phyloP scores from a whole-genome alignment of 192 early-diverging fungal genomes.

The Entomortierella chlamydospora region DNA sequence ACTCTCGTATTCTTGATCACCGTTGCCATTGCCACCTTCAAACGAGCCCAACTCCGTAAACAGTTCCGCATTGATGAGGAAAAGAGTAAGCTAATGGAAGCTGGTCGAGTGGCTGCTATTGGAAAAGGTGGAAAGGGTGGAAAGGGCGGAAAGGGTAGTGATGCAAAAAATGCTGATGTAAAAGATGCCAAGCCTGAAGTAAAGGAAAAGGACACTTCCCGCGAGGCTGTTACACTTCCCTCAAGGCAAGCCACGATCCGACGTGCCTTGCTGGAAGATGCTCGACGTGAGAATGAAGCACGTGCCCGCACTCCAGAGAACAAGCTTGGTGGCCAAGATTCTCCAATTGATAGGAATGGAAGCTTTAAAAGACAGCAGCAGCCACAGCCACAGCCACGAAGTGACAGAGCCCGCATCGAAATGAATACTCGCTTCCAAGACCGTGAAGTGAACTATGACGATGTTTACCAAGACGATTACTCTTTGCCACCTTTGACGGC shows the following conservation, averaged over 20 bases:
- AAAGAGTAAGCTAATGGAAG: background rate
- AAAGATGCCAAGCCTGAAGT: background rate
- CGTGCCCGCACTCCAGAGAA: no score
- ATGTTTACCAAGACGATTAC: background rate
- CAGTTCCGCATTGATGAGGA: background rate
- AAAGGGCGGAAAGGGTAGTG: constrained; percentile 5
- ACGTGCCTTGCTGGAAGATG: constrained; percentile 3
- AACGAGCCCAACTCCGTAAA: constrained; percentile 5
- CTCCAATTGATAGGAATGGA: background rate
- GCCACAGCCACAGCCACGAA: background rate
- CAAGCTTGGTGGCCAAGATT: background rate
- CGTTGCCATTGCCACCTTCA: background rate
- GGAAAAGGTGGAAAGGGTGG: constrained; percentile 2
- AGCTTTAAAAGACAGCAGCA: background rate
- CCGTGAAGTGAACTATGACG: background rate
- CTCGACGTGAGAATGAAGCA: background rate
- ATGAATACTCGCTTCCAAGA: background rate
- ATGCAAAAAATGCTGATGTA: background rate
- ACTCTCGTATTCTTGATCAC: background rate
- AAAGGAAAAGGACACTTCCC: background rate
- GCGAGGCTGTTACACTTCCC: background rate
- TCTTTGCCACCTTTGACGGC: constrained; percentile 6
- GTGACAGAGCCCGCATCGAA: background rate
- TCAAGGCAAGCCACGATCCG: constrained; percentile 5
- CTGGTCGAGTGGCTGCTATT: background rate